Base-by-base conservation (phyloP, 2,329 filamentous ascomycete genomes). In the Aspergillus cejpii region DNA sequence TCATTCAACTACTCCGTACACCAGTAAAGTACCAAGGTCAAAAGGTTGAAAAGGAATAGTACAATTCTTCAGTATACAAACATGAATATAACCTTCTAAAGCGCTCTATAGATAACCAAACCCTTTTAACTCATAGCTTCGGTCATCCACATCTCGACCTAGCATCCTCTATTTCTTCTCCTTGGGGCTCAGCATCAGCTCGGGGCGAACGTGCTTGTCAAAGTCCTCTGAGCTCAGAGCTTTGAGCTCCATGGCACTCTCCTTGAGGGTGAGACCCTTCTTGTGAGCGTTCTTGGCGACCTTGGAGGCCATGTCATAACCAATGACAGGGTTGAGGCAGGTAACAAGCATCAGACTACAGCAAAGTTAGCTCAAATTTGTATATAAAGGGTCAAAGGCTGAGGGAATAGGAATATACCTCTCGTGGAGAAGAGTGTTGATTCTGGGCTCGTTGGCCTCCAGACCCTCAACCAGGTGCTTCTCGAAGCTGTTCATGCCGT, bases 271-370 rank as follows among this genome's bases (percentile, higher is more conserved):
- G 41, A 91, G 73, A 26, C 89, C 89, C 81, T 97, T 97, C 81
- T 96, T 96, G 76, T 98, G 92, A 12, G 92, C 92, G 65, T 98
- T 94, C 83, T 96, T 96, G 63, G 90, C 90, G 19, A 95, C 90
- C 77, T 94, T 94, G 71, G 84, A 89, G 41, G 90, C 90, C 87
- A 94, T 94, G 67, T 96, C 90, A 71, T 96, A 95, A 49, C 90
- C 91, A 65, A 97, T 96, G 70, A 94, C 87, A 57, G 90, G 89
- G 78, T 96, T 96, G 52, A 97, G 78, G 77, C 91, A 96, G 54
- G 92, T 98, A 27, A 97, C 92, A 55, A 97, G 80, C 92, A 98
- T 98, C 60, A 98, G 79, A 64, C 88, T 94, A 56, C 38, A 40
- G 26, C 36, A 21, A 46, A 41, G 52, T 62, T 53, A 64, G 57